Conservation (phyloP, 2,329 filamentous ascomycete genomes). For the Hypoxylon sp. region DNA sequence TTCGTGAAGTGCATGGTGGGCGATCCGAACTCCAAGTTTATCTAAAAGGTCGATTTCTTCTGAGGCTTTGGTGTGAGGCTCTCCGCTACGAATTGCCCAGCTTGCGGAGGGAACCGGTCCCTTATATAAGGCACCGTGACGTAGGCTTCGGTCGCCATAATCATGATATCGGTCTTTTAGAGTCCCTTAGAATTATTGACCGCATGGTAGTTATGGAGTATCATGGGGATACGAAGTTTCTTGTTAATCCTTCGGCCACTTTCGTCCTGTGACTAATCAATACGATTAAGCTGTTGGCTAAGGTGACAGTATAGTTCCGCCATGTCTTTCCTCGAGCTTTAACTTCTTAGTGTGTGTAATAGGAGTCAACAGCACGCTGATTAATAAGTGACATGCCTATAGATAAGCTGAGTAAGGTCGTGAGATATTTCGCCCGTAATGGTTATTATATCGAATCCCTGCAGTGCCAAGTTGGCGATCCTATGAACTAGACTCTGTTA, state of each 20-base stretch:
- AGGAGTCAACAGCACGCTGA: background rate
- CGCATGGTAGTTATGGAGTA: background rate
- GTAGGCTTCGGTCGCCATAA: background rate
- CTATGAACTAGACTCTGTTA: background rate
- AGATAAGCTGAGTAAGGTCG: constrained; percentile 11
- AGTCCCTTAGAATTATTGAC: background rate
- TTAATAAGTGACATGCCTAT: constrained; percentile 17
- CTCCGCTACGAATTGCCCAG: background rate
- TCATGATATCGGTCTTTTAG: background rate
- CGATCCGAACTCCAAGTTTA: background rate
- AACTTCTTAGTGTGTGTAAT: background rate
- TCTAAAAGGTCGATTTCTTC: background rate
- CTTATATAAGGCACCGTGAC: constrained; percentile 16
- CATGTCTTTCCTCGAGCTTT: background rate
- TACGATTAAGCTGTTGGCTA: background rate
- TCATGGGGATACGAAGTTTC: background rate
- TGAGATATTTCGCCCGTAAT: constrained; percentile 10
- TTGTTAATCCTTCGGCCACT: constrained; percentile 5
- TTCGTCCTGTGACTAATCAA: background rate
- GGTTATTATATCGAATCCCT: background rate
- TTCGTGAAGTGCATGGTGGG: constrained; percentile 19
- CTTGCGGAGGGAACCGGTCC: background rate
- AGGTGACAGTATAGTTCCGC: background rate
- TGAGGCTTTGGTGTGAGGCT: constrained; percentile 10
- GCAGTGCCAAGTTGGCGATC: constrained; percentile 5